Conservation (phyloP, 139 green algal genomes). For the Nannochloris sp. region DNA sequence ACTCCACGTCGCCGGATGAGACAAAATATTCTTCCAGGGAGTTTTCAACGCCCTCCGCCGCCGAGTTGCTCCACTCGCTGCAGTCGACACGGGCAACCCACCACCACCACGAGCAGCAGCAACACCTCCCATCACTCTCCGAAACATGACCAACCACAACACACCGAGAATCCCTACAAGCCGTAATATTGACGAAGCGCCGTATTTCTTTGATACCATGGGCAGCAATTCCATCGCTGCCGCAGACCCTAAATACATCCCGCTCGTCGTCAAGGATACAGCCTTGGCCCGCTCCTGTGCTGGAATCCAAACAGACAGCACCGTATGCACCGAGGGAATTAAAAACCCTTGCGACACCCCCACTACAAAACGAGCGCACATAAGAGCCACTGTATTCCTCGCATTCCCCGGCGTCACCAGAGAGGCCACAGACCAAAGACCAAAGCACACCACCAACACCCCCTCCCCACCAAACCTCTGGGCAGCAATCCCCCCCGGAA, state of each 20-base stretch:
- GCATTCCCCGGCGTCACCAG: conserved; percentile 62
- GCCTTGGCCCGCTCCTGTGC: conserved; percentile 75
- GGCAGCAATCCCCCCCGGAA: conserved; percentile 89
- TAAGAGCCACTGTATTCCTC: conserved; percentile 18
- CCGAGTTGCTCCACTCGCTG: conserved; percentile 5
- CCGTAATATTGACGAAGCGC: conserved; percentile 52
- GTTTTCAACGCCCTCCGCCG: conserved; percentile 17
- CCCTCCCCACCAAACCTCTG: conserved; percentile 75
- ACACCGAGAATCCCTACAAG: conserved; percentile 62
- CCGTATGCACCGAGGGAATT: conserved; percentile 74
- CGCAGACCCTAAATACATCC: conserved; percentile 96
- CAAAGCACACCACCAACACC: conserved; percentile 75
- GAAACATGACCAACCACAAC: conserved; percentile 71
- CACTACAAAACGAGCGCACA: conserved; percentile 50
- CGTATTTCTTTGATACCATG: conserved; percentile 38
- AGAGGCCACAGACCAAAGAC: conserved; percentile 62
- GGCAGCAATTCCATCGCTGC: conserved; percentile 82
- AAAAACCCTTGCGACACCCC: conserved; percentile 86
- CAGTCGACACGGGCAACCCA: not conserved
- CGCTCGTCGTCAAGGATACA: conserved; percentile 87
- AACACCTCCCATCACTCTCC: conserved; percentile 20
- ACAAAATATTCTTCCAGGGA: conserved; percentile 62
- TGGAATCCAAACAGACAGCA: conserved; percentile 68
- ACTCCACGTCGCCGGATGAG: conserved; percentile 73
- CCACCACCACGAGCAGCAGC: not conserved